Evolutionary conservation across 164 flowering plant species (phyloP), one percentile per base, ranked within the genome.

Genomic region (Nymphaea thermarum): DNA sequence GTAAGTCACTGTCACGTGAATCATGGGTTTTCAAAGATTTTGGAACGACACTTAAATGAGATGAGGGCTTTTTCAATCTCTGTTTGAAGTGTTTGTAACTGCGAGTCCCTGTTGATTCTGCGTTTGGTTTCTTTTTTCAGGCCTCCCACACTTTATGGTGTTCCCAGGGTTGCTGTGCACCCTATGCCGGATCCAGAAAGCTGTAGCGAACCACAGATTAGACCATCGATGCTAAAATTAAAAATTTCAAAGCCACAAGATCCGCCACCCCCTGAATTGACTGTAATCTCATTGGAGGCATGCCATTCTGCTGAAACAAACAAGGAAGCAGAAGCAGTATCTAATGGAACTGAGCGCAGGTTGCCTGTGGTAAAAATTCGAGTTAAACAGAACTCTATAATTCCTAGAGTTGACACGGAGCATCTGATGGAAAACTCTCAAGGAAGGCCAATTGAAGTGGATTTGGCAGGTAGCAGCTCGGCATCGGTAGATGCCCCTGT

Each of bases 401-500:
- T 91, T 66, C 80, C 92, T 17, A 83, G 86, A 75, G 91, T 82
- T 59, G 88, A 84, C 17, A 68, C 72, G 5, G 85, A 84, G 60
- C 80, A 75, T 72, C 69, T 66, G 66, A 68, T 78, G 36, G 87
- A 82, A 64, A 79, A 71, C 69, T 84, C 86, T 44, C 87, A 82
- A 10, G 87, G 82, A 69, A 81, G 72, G 6, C 72, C 71, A 65
- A 17, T 17, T 62, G 90, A 85, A 47, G 69, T 62, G 60, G 93
- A 88, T 64, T 79, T 75, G n/a, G 87, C 81, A 5, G 83, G 84
- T 8, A 85, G 87, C 80, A 91, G 99, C 76, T 91, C 95, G 15
- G 81, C 85, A 67, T 94, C 99, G 36, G 96, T 94, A 15, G 94
- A 91, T 79, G 99, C 96, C 53, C 92, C 96, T 3, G 81, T 71